Evolutionary conservation across 441 rosid species (phyloP), one percentile per base, ranked within the genome.

Genomic region (Hura crepitans): DNA sequence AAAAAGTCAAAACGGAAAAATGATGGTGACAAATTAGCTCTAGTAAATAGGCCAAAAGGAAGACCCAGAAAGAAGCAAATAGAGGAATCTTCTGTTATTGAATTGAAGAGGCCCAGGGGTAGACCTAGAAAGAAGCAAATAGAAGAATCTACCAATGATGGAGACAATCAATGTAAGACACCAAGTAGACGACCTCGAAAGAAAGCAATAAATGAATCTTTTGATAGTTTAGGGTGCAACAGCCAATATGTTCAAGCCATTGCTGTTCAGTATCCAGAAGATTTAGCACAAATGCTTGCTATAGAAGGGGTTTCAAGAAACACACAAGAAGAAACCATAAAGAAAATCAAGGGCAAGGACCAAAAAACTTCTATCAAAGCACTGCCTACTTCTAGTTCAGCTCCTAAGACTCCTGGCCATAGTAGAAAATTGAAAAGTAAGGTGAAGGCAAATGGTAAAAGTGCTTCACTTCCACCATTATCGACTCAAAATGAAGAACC

Each of bases 141-240:
- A 66, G 81, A 82, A 71, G 62, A 68, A 69, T 60, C 22, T 51
- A 65, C 63, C 58, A 42, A 46, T 70, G 72, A 49, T 50, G 83
- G 72, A 71, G 73, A 62, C 63, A 53, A 63, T 66, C 61, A 67
- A 71, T 49, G 58, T 54, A 81, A 71, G 81, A 83, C 60, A 72
- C 79, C 87, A 72, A 78, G 83, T 78, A 92, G 89, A 71, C 80
- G 86, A 74, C 90, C 90, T 30, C 80, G 85, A 78, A 86, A 82
- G 78, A 75, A 74, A 31, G 68, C 83, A 73, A n/a, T 60, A 33
- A 70, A 71, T 66, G 81, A 83, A 66, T 47, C 70, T 43, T 62
- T 56, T 74, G 70, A 75, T 63, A 60, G 59, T 68, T 75, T 62
- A 59, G 83, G 79, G 72, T 69, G 72, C 63, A 66, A 70, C 66